Evolutionary conservation across 1,284 basidiomycete genomes (phyloP).

Genomic region (Pholiota adiposa): DNA sequence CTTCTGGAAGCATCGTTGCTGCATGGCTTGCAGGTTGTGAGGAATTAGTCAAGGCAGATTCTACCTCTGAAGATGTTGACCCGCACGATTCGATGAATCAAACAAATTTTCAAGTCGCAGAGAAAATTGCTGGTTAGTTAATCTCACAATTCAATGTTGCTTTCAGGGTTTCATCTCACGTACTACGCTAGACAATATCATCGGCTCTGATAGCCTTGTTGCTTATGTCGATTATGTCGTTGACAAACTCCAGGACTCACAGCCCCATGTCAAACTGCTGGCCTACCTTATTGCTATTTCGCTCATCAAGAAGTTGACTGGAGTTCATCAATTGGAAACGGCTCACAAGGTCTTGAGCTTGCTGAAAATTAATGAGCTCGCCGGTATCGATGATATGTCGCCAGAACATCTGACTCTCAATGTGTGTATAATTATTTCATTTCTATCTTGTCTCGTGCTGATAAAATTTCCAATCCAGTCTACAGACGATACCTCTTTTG

Average conservation of each 20-base stretch:
- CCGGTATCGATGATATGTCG: constrained; percentile 48
- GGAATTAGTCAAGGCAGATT: constrained; percentile 41
- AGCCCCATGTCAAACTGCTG: constrained; percentile 58
- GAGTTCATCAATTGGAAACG: constrained; percentile 57
- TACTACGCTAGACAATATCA: constrained; percentile 60
- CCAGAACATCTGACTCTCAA: constrained; percentile 45
- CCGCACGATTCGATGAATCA: constrained; percentile 49
- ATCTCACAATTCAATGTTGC: constrained; percentile 3
- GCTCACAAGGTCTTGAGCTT: constrained; percentile 53
- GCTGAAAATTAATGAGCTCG: constrained; percentile 49
- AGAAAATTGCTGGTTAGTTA: constrained; percentile 66
- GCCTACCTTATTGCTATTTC: constrained; percentile 62
- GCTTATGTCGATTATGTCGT: constrained; percentile 48
- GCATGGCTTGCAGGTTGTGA: constrained; percentile 55
- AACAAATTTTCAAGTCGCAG: constrained; percentile 55
- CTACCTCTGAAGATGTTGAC: constrained; percentile 39
- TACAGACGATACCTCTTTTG: constrained; percentile 42
- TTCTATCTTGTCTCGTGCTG: background rate
- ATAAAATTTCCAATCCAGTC: constrained; percentile 27
- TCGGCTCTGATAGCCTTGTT: constrained; percentile 48
- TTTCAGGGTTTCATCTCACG: background rate
- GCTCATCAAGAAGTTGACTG: constrained; percentile 56
- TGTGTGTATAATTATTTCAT: constrained; percentile 35
- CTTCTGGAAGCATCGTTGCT: constrained; percentile 25
- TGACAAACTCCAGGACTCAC: constrained; percentile 49